Conservation (phyloP, 2,329 filamentous ascomycete species). For the Didymellaceae sp. region DNA sequence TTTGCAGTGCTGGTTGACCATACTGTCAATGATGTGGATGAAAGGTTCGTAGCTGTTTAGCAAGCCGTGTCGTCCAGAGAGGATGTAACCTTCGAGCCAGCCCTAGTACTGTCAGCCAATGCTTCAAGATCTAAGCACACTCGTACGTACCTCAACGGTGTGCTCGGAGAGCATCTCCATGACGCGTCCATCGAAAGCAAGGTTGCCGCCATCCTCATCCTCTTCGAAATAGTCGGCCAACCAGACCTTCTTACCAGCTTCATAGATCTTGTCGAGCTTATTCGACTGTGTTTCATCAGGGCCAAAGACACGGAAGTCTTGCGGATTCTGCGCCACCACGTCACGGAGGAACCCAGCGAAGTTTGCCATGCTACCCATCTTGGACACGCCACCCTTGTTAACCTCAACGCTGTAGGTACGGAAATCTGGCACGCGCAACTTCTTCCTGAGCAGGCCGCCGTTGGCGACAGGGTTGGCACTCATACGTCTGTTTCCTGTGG, state of each 20-base stretch:
- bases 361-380: constrained; percentile 71
- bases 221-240: constrained; percentile 80
- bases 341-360: constrained; percentile 73
- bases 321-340: constrained; percentile 68
- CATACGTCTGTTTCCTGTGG: constrained; percentile 71
- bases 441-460: constrained; percentile 70
- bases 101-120: constrained; percentile 31
- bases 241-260: constrained; percentile 80
- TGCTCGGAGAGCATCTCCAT: constrained; percentile 89
- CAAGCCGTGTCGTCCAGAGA: constrained; percentile 76
- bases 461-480: constrained; percentile 79
- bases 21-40: constrained; percentile 82
- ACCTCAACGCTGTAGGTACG: constrained; percentile 69
- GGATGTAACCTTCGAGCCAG: constrained; percentile 79
- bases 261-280: constrained; percentile 75
- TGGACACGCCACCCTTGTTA: constrained; percentile 64
- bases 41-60: constrained; percentile 85
- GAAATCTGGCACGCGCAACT: constrained; percentile 74
- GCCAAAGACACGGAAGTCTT: constrained; percentile 76
- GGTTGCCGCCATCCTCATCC: constrained; percentile 75
- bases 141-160: constrained; percentile 66
- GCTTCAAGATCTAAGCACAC: not conserved
- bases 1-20: constrained; percentile 87
- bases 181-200: constrained; percentile 71
- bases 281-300: constrained; percentile 85